Base-by-base conservation (phyloP, 768 basidiomycete species). In the Tubosaeta sp. region DNA sequence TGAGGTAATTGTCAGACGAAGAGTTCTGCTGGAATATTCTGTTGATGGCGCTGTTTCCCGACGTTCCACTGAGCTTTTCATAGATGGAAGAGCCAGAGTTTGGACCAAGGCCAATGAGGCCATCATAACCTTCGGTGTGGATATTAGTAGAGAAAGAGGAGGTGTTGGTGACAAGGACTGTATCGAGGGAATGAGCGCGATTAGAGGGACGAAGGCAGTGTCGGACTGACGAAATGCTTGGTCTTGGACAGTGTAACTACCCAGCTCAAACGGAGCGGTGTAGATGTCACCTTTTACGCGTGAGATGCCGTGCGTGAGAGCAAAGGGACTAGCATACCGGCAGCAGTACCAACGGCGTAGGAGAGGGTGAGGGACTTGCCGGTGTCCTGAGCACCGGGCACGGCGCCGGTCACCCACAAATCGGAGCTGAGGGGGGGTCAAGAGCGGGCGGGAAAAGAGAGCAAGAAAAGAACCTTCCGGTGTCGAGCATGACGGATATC, bases 61-160 rank as follows among this genome's bases (percentile, higher is more conserved):
- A 60, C 48, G 62, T 56, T 9, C 66, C 69, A 54, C 73, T 74
- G 38, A 88, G 62, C 48, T 80, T 81, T 53, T 81, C 73, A 51
- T 73, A 76, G 54, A 90, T 78, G 36, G 78, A 70, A 45, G 86
- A 87, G 40, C 83, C 86, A 22, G 77, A 67, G 69, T 87, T 87
- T 27, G 87, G 87, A n/a, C 88, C 88, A 16, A 90, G 77, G 21
- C 88, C 88, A 25, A 90, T 71, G 18, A 90, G 78, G 35, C 88
- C 88, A 50, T 83, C 77, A 56, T 81, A 86, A 0, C 82, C 84
- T 60, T 86, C 79, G 3, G 75, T 44, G 31, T 76, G 68, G 60
- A 86, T 81, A 58, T 87, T 68, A 14, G 76, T 67, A 5, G 84
- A 79, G 65, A 90, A 88, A 10, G 78, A 73, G 39, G 78, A 80